phyloP scores from a whole-genome alignment of 371 early-diverging fungal genomes.

The Funneliformis caledonium region DNA sequence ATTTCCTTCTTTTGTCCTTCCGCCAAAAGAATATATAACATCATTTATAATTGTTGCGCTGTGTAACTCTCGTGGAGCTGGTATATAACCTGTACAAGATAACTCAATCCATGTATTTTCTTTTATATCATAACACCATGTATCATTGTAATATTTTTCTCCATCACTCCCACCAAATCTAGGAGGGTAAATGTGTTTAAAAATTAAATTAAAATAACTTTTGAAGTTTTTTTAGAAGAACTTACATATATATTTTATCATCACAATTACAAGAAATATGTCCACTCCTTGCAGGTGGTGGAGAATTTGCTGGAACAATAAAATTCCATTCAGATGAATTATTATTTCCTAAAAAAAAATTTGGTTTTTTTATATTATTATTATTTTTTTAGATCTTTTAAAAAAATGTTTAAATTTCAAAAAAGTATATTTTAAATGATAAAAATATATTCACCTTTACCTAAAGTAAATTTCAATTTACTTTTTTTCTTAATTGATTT shows the following conservation, averaged over 20 bases:
- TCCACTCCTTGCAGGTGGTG: conserved; percentile 62
- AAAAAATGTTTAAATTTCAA: neutral
- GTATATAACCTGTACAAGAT: conserved; percentile 66
- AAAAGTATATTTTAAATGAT: neutral
- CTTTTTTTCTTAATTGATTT: conserved; percentile 41
- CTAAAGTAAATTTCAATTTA: neutral
- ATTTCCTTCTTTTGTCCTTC: conserved; percentile 59
- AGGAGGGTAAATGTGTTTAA: neutral
- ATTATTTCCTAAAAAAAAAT: conserved; percentile 41
- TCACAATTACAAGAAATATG: conserved; percentile 63
- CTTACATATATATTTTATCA: conserved; percentile 67
- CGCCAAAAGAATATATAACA: conserved; percentile 78
- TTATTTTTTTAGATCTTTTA: conserved; percentile 51
- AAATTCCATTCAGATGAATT: conserved; percentile 60
- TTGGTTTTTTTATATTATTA: neutral
- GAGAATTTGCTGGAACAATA: conserved; percentile 53
- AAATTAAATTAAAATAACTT: conserved; percentile 47
- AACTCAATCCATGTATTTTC: conserved; percentile 63
- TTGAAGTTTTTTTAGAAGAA: conserved; percentile 55
- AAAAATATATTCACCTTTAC: neutral
- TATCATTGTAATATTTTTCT: conserved; percentile 70
- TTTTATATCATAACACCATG: conserved; percentile 73
- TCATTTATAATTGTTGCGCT: conserved; percentile 72
- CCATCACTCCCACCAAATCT: conserved; percentile 78
- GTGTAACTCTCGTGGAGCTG: conserved; percentile 71